These are phyloP conservation scores for Scedosporium apiospermum DNA, from an alignment of 2,329 filamentous ascomycete genomes.

Conservation along the genomic window DNA sequence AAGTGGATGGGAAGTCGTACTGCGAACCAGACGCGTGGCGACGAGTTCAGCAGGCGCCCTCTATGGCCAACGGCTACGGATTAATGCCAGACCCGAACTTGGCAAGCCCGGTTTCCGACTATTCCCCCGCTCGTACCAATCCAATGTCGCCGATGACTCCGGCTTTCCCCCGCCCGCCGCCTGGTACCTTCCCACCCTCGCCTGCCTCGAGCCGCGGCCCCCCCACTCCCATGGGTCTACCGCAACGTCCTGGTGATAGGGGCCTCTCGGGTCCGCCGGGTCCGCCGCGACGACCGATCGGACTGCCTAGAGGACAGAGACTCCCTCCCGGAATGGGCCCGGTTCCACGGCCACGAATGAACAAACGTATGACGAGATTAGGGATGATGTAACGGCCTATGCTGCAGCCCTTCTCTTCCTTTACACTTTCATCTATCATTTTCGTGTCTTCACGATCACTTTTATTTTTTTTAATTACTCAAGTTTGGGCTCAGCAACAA, in stretches of 20 bases:
- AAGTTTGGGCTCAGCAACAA: neutral
- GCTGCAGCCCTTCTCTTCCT: neutral
- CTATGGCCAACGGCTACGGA: neutral
- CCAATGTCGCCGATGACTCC: constrained; percentile 9
- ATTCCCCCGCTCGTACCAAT: constrained; percentile 2
- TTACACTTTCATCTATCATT: neutral
- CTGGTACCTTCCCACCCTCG: constrained; percentile 3
- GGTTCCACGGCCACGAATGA: constrained; percentile 33
- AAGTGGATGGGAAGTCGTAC: constrained; percentile 69
- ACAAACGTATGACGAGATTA: constrained; percentile 52
- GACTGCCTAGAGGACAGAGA: constrained; percentile 12
- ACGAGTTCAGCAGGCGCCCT: constrained; percentile 28
- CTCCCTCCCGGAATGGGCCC: constrained; percentile 23
- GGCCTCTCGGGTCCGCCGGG: constrained; percentile 11
- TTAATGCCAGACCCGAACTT: neutral
- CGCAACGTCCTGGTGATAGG: constrained; percentile 16
- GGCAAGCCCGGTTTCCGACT: neutral
- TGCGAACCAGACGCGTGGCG: constrained; percentile 80
- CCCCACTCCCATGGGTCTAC: constrained; percentile 5
- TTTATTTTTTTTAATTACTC: neutral
- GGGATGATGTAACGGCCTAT: constrained; percentile 39
- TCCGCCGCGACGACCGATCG: constrained; percentile 5
- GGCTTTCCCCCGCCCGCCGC: constrained; percentile 9
- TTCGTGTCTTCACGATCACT: neutral
- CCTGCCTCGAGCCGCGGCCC: constrained; percentile 7